Percentiles rank a stretch among this genome's conserved stretches.
Conservation (phyloP, 1,139 yeast species). For the Saccharomyces pastorianus region DNA sequence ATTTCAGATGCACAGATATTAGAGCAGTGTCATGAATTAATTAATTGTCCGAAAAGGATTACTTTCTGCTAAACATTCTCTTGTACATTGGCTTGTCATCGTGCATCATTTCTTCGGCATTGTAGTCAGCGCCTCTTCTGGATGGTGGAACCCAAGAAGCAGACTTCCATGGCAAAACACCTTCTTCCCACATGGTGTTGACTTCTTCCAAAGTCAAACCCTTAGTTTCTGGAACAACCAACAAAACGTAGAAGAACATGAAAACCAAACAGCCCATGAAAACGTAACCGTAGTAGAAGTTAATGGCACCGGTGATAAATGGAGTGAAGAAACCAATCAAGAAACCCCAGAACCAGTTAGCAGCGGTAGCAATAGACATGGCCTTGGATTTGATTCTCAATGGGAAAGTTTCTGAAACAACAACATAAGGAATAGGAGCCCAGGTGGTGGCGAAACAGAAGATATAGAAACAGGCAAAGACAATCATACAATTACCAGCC, state of each 20-base stretch:
- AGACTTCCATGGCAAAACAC: slow-evolving; percentile 40
- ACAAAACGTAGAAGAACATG: slow-evolving; percentile 53
- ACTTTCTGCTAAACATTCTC: neutral
- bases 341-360: slow-evolving; percentile 74
- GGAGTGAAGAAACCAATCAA: slow-evolving; percentile 67
- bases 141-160: slow-evolving; percentile 21
- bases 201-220: slow-evolving; percentile 65
- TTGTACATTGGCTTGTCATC: slow-evolving; percentile 9
- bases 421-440: slow-evolving; percentile 73
- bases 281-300: slow-evolving; percentile 51
- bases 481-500: slow-evolving; percentile 69
- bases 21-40: neutral
- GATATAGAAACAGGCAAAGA: slow-evolving; percentile 66
- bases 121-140: slow-evolving; percentile 28
- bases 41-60: neutral
- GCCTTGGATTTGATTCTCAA: slow-evolving; percentile 68
- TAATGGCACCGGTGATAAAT: slow-evolving; percentile 42
- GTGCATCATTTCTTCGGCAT: slow-evolving; percentile 12
- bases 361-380: slow-evolving; percentile 61
- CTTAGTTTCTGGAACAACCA: slow-evolving; percentile 60
- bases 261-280: slow-evolving; percentile 59
- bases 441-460: slow-evolving; percentile 75
- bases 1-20: neutral
- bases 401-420: slow-evolving; percentile 68
- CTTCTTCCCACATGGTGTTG: slow-evolving; percentile 45